A percentile compares a stretch with the other conserved stretches of the same genome.
These are phyloP conservation scores for Aegilops sharonensis DNA, from an alignment of 176 grass and related monocot genomes.

Conservation along the genomic window DNA sequence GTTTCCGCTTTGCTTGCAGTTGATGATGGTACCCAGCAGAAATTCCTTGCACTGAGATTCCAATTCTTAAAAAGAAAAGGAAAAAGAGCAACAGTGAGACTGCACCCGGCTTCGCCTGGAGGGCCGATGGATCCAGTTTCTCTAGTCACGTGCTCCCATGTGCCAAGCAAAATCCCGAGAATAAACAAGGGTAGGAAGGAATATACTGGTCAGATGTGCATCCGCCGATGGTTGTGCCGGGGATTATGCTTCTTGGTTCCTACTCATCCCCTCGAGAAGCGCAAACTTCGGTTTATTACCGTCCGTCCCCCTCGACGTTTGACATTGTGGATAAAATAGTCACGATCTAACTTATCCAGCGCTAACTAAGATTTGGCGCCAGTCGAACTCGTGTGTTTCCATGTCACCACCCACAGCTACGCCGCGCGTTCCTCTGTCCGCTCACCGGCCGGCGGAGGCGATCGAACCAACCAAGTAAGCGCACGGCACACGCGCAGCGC, in stretches of 20 bases:
- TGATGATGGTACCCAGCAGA: no score
- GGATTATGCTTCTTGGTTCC: slow-evolving; percentile 6
- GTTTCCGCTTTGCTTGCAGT: no score
- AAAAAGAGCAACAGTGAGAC: no score
- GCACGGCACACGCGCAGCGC: not conserved
- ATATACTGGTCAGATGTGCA: slow-evolving; percentile 17
- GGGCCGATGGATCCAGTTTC: slow-evolving; percentile 8
- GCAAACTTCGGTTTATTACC: not conserved
- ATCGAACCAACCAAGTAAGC: not conserved
- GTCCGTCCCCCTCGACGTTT: not conserved
- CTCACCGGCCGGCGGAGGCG: no score
- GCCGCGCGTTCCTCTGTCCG: no score
- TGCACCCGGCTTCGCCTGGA: not conserved
- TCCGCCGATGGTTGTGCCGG: not conserved
- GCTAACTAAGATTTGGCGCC: no score
- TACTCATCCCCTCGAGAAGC: slow-evolving; percentile 17
- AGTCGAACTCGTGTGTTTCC: no score
- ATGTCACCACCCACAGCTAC: no score
- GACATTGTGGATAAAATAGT: not conserved
- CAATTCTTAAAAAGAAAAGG: no score
- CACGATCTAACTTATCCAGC: no score
- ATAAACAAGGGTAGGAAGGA: not conserved
- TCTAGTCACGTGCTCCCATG: slow-evolving; percentile 15
- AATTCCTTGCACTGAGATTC: no score
- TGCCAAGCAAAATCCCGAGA: not conserved